These are phyloP conservation scores for Udeniomyces megalosporus DNA, from an alignment of 768 basidiomycete genomes.

Conservation along the genomic window DNA sequence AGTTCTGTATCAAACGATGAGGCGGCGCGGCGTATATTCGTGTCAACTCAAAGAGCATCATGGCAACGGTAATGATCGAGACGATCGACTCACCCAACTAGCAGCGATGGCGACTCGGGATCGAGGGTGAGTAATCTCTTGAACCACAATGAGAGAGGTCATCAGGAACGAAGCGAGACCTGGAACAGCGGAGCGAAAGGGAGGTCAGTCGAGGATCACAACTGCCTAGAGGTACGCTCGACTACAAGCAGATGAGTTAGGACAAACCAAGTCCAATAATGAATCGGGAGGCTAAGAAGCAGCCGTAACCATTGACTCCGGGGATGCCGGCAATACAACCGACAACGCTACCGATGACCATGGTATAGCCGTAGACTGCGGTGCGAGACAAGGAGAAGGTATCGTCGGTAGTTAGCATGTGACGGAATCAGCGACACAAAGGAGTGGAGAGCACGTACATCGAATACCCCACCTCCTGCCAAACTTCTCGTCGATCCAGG, in stretches of 20 bases:
- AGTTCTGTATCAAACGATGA: conserved; percentile 19
- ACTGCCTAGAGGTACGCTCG: no score
- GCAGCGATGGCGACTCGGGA: conserved; percentile 23
- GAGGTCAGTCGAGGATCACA: conserved; percentile 27
- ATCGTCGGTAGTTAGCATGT: neutral
- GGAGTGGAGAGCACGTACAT: conserved; percentile 20
- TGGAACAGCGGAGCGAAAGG: conserved; percentile 22
- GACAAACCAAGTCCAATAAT: conserved; percentile 26
- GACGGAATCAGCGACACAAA: neutral
- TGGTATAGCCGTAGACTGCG: conserved; percentile 28
- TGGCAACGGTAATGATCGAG: neutral
- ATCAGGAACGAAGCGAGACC: conserved; percentile 30
- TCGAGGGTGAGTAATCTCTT: conserved; percentile 32
- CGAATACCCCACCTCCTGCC: conserved; percentile 31
- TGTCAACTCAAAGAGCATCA: neutral
- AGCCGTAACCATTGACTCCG: conserved; percentile 28
- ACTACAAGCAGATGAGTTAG: neutral
- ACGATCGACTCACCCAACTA: conserved; percentile 23
- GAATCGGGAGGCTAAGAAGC: conserved; percentile 26
- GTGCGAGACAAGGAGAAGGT: neutral
- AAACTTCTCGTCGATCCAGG: conserved; percentile 28
- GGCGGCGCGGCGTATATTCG: neutral
- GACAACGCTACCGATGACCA: conserved; percentile 28
- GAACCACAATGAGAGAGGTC: conserved; percentile 29
- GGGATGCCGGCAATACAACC: conserved; percentile 29